A percentile compares a stretch with the other conserved stretches of the same genome.
phyloP scores from a whole-genome alignment of 192 early-diverging fungal species.

The Linnemannia zychae region DNA sequence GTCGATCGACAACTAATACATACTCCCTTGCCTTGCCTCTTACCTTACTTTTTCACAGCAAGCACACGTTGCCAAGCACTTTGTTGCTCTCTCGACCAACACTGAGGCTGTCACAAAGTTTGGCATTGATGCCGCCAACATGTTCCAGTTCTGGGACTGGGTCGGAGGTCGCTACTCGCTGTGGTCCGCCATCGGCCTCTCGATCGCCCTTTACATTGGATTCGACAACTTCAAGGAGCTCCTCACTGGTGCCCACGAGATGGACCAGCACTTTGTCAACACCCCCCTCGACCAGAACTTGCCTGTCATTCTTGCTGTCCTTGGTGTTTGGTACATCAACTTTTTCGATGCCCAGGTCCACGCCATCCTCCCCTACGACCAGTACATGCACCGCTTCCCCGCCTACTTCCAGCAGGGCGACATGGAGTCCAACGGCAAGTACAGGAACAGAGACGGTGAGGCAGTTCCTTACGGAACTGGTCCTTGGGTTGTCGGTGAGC shows the following conservation, averaged over 20 bases:
- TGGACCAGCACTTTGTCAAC: constrained; percentile 96
- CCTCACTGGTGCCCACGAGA: constrained; percentile 91
- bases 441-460: constrained; percentile 85
- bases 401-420: constrained; percentile 99
- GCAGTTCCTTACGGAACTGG: constrained; percentile 89
- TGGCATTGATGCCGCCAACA: constrained; percentile 96
- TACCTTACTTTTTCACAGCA: constrained; percentile 56
- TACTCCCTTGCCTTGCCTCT: not conserved
- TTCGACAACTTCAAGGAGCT: constrained; percentile 95
- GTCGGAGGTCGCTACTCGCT: constrained; percentile 99
- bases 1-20: not conserved
- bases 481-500: constrained; percentile 99
- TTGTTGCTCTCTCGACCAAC: constrained; percentile 98
- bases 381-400: constrained; percentile 98
- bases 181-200: constrained; percentile 99
- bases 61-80: constrained; percentile 97
- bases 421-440: constrained; percentile 99
- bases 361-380: constrained; percentile 98
- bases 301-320: constrained; percentile 88
- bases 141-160: constrained; percentile 99
- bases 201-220: constrained; percentile 95
- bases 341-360: constrained; percentile 95
- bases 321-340: constrained; percentile 99
- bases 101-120: constrained; percentile 88
- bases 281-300: constrained; percentile 95